Base-by-base conservation (phyloP, 345 rosid genomes). In the Eucalyptus grandis region DNA sequence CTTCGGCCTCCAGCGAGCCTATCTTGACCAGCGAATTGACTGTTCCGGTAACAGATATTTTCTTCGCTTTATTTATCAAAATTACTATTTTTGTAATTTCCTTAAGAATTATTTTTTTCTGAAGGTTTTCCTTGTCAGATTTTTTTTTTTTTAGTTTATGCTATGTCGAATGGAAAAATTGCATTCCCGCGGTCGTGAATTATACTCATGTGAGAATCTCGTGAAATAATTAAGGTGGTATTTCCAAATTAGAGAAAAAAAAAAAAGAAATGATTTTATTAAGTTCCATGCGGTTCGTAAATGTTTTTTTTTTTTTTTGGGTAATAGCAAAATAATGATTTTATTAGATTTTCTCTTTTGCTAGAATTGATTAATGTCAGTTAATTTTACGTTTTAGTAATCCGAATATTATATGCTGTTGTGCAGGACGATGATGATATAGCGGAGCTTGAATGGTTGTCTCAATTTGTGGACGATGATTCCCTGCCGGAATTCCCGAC, bases 361-460 rank as follows among this genome's bases (percentile, higher is more conserved):
- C 24, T 26, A n/a, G 15, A 15, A 58, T n/a, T n/a, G 4, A 24
- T n/a, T 34, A 27, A 53, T 34, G 27, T 56, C 27, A 89, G 40
- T 54, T 89, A 81, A 9, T 4, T 5, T 14, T 82, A 37, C 22
- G 30, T 56, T 51, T 56, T 44, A 58, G 6, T 37, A 11, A 47
- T 24, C 31, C 49, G 51, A 62, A 51, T 40, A 47, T 67, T 19
- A 50, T 49, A 3, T 40, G 24, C 47, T 44, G 30, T 87, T 89
- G 44, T 49, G 15, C 92, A 94, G 95, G 93, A 90, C 72, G 95
- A 90, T 86, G 93, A 90, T 88, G 94, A 92, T 69, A 58, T 90
- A 53, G 93, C 90, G 43, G 92, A 89, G 65, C 91, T 94, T 50
- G 95, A 94, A 85, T 94, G 95, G 95, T 85, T 94, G 34, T 94